Base-by-base conservation (phyloP, 345 rosid species). In the Acer campestre region DNA sequence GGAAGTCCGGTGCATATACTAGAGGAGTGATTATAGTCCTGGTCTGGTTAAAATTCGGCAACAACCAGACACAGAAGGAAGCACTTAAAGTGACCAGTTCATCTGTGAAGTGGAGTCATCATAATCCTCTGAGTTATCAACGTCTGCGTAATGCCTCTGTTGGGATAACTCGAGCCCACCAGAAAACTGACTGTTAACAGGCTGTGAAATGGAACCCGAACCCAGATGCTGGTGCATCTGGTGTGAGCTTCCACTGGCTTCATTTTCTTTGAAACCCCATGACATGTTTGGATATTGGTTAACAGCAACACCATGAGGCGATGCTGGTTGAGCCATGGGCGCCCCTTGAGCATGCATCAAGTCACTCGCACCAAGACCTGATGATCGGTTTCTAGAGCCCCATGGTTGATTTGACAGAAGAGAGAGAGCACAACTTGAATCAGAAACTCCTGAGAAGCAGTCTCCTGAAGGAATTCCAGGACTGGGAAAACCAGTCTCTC, bases 381-480 rank as follows among this genome's bases (percentile, higher is more conserved):
- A 67, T 70, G 84, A 63, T 76, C 71, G 88, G 75, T 82, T 79
- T 62, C 82, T 83, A 42, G 89, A 62, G 86, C 84, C 85, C 89
- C 89, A 86, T 77, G 87, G 89, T 86, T 92, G 93, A 83, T 90
- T 94, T 94, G 99, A 96, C 98, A 94, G 98, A 96, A 95, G 98
- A 95, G 98, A 95, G 99, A 94, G 99, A 94, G 98, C 98, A 93
- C 98, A 84, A 85, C 75, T 89, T 55, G 98, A 92, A 81, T 94
- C 90, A 25, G 85, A 74, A 44, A 87, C 86, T 74, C 90, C 93
- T 13, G 90, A 76, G 86, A 88, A 89, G 88, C 94, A 87, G 89
- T 89, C 90, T 82, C 84, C 91, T 2, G 90, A 81, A 76, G 88
- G 81, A 73, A 82, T 77, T 67, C 82, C 86, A n/a, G 91, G 73